Evolutionary conservation across 352 stramenopile species (phyloP).

Genomic region (Globisporangium abappressorium): DNA sequence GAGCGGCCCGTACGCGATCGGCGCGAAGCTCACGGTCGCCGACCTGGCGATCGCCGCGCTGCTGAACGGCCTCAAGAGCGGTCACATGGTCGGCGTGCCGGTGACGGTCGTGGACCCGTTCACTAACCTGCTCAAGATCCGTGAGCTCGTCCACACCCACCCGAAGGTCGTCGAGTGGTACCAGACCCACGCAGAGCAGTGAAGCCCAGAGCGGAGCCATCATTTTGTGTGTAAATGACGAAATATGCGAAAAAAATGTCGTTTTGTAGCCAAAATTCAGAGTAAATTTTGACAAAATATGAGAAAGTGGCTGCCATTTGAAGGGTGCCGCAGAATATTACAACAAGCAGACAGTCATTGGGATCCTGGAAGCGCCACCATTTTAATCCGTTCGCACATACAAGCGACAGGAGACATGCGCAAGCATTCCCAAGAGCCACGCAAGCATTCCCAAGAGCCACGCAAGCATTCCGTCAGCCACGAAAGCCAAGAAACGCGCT

Average conservation of each 20-base stretch:
- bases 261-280: background rate
- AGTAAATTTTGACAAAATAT: background rate
- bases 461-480: slow-evolving; percentile 1
- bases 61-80: slow-evolving; percentile 23
- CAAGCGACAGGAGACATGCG: too few species aligned
- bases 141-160: slow-evolving; percentile 25
- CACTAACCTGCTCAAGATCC: slow-evolving; percentile 24
- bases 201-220: background rate
- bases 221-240: background rate
- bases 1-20: slow-evolving; percentile 18
- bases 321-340: background rate
- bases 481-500: slow-evolving; percentile 2
- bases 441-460: too few species aligned
- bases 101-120: slow-evolving; percentile 23
- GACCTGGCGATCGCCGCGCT: slow-evolving; percentile 31
- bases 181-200: slow-evolving; percentile 16
- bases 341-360: background rate
- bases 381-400: too few species aligned
- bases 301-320: background rate
- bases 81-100: slow-evolving; percentile 25
- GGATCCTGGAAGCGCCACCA: too few species aligned
- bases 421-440: too few species aligned
- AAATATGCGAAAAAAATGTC: background rate
- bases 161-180: slow-evolving; percentile 38
- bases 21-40: slow-evolving; percentile 24